Conservation (phyloP, 2,329 filamentous ascomycete genomes). For the Didymella pinodella region DNA sequence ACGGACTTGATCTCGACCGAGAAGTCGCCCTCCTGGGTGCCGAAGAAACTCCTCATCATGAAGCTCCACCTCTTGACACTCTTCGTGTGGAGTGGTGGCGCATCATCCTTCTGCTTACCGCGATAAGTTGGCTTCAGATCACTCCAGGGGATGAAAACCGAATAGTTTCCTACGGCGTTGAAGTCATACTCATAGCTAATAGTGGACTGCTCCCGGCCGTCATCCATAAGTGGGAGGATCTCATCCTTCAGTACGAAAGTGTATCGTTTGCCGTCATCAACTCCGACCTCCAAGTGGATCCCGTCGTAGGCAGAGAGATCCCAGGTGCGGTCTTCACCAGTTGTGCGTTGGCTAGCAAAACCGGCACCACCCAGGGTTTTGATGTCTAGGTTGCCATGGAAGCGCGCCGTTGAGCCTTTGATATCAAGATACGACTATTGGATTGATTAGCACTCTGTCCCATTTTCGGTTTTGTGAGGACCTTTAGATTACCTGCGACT, state of each 20-base stretch:
- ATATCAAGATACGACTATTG: conserved; percentile 59
- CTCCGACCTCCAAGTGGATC: conserved; percentile 61
- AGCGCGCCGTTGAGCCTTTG: conserved; percentile 56
- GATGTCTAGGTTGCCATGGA: conserved; percentile 76
- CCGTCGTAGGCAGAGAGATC: conserved; percentile 71
- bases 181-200: conserved; percentile 72
- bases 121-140: conserved; percentile 76
- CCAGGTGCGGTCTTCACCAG: conserved; percentile 64
- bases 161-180: conserved; percentile 26
- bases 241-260: conserved; percentile 79
- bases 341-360: conserved; percentile 80
- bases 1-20: conserved; percentile 64
- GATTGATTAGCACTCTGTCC: conserved; percentile 50
- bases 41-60: conserved; percentile 87
- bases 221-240: conserved; percentile 62
- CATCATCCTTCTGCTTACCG: conserved; percentile 69
- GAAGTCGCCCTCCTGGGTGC: conserved; percentile 74
- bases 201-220: conserved; percentile 75
- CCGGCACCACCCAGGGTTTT: conserved; percentile 79
- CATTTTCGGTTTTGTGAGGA: not conserved
- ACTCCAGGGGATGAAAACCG: conserved; percentile 68
- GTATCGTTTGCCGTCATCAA: conserved; percentile 71
- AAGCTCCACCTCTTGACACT: conserved; percentile 73
- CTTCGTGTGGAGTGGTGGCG: conserved; percentile 64
- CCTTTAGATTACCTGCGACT: conserved; percentile 60